Evolutionary conservation across 2,329 filamentous ascomycete species (phyloP).

Genomic region (Fusarium equiseti): DNA sequence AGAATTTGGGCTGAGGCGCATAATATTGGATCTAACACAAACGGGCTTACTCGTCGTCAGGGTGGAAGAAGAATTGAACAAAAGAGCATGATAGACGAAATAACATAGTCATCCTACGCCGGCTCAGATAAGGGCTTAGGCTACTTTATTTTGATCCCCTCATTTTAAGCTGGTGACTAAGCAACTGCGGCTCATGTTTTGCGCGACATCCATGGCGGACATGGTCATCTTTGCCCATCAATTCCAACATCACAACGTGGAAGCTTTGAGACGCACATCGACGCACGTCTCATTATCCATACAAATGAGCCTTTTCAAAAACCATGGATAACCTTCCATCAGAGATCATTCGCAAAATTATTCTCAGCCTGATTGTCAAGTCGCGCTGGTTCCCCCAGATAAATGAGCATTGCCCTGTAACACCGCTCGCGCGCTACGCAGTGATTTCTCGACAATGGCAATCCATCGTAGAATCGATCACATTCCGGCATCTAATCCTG

Average conservation of each 20-base stretch:
- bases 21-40: accelerated
- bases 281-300: accelerated
- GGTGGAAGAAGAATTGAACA: not conserved
- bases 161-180: not conserved
- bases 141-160: not conserved
- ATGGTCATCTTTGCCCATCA: not conserved
- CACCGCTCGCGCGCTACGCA: slow-evolving; percentile 1
- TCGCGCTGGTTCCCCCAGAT: not conserved
- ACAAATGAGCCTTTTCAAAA: not conserved
- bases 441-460: slow-evolving; percentile 9
- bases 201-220: no score
- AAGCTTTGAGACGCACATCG: not conserved
- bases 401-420: slow-evolving; percentile 5
- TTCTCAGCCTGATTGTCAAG: not conserved
- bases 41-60: not conserved
- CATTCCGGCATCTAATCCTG: slow-evolving; percentile 3
- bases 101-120: accelerated
- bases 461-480: slow-evolving; percentile 1
- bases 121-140: not conserved
- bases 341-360: slow-evolving; percentile 1
- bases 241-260: not conserved
- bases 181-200: not conserved
- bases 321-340: slow-evolving; percentile 4
- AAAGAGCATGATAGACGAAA: not conserved
- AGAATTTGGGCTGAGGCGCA: not conserved